phyloP scores from a whole-genome alignment of 169 alveolate species.

The Plasmodium ovale region DNA sequence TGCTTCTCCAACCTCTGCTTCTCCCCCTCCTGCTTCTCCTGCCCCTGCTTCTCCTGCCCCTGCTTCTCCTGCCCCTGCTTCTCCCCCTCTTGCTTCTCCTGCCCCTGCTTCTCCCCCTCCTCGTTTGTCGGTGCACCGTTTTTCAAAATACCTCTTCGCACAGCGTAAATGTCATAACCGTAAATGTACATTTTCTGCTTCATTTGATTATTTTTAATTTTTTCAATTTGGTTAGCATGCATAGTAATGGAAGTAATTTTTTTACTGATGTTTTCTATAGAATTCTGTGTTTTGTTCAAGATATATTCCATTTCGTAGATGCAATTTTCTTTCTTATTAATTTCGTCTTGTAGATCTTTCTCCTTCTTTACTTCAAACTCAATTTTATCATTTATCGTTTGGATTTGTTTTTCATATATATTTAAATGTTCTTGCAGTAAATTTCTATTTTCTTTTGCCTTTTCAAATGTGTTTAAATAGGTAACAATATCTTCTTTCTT shows the following conservation, averaged over 20 bases:
- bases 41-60: not conserved
- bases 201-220: constrained; percentile 55
- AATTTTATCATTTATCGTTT: constrained; percentile 28
- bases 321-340: constrained; percentile 40
- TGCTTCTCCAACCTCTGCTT: too few relatives aligned
- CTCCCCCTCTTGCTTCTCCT: not conserved
- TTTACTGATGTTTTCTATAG: constrained; percentile 13
- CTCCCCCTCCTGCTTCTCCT: not conserved
- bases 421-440: constrained; percentile 34
- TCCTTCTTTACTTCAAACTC: constrained; percentile 24
- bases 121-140: not conserved
- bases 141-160: constrained; percentile 35
- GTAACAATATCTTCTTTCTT: constrained; percentile 5
- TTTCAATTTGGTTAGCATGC: constrained; percentile 33
- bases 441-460: constrained; percentile 55
- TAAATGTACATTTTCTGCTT: constrained; percentile 48
- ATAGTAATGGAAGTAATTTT: constrained; percentile 8
- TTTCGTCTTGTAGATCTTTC: constrained; percentile 11
- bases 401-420: constrained; percentile 15
- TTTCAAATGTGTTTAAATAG: constrained; percentile 39
- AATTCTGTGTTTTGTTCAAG: constrained; percentile 9
- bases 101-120: not conserved
- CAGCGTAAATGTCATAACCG: constrained; percentile 55
- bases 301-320: constrained; percentile 50
- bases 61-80: not conserved